Evolutionary conservation across 768 basidiomycete genomes (phyloP).

Genomic region (Albatrellus ellisii): DNA sequence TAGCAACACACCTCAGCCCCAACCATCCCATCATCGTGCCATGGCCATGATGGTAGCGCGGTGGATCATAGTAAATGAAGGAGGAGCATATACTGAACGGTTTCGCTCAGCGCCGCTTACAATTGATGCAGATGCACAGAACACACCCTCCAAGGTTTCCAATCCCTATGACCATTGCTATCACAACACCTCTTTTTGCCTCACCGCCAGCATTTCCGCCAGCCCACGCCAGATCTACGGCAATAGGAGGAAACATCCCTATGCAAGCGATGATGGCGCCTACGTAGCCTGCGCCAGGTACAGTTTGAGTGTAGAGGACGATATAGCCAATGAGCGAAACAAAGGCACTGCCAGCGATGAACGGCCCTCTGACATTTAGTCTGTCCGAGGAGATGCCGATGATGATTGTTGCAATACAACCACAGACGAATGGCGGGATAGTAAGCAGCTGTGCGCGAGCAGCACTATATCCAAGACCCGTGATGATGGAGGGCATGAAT

Average conservation of each 20-base stretch:
- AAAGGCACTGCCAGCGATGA: slow-evolving; percentile 28
- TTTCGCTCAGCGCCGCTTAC: too few relatives aligned
- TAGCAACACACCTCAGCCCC: slow-evolving; percentile 11
- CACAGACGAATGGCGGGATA: slow-evolving; percentile 22
- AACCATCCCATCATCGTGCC: slow-evolving; percentile 25
- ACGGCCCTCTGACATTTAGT: slow-evolving; percentile 32
- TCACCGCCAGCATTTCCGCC: slow-evolving; percentile 44
- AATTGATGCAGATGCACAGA: slow-evolving; percentile 22
- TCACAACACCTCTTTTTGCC: slow-evolving; percentile 33
- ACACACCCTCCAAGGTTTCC: slow-evolving; percentile 41
- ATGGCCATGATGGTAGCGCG: slow-evolving; percentile 26
- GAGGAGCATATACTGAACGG: slow-evolving; percentile 29
- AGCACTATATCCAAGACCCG: slow-evolving; percentile 32
- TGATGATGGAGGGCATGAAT: slow-evolving; percentile 23
- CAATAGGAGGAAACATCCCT: slow-evolving; percentile 39
- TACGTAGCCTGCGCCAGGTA: slow-evolving; percentile 24
- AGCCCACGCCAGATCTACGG: slow-evolving; percentile 40
- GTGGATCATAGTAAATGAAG: slow-evolving; percentile 27
- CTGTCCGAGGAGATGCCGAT: slow-evolving; percentile 24
- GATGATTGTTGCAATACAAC: slow-evolving; percentile 18
- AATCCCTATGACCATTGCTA: slow-evolving; percentile 40
- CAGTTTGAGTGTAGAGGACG: slow-evolving; percentile 27
- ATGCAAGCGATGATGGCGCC: slow-evolving; percentile 37
- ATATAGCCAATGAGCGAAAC: slow-evolving; percentile 40
- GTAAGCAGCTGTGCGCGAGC: slow-evolving; percentile 27